Base-by-base conservation (phyloP, 257 asterid genomes). In the Petunia axillaris region DNA sequence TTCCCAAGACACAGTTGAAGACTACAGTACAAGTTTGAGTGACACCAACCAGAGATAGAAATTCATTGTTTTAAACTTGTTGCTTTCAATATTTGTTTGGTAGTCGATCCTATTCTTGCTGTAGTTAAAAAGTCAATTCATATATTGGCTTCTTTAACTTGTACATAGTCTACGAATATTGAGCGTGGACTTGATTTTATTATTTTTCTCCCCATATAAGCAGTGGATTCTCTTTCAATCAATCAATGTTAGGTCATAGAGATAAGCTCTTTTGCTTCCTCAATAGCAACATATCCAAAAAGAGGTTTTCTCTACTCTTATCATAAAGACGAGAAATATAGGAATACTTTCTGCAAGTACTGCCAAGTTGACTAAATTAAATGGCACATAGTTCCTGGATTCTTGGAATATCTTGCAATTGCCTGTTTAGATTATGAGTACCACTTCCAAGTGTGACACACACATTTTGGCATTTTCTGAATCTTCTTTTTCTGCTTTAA, bases 1-100 rank as follows among this genome's bases (percentile, higher is more conserved):
- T 89, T 75, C 89, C 90, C 10, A 88, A 85, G 70, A 59, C 92
- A 80, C 87, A 85, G 73, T 64, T 79, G 54, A 81, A 73, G 78
- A 83, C 84, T 52, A 66, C 16, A 81, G 71, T 66, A 36, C 88
- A 76, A 83, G 87, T 82, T 40, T 86, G 82, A 81, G 40, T 6
- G 25, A 40, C 36, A 14, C 80, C 46, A 50, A 50, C 44, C 44
- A 41, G 13, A 6, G 53, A 6, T 16, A 25, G 43, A 71, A 68
- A 48, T 71, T 71, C 77, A 73, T 73, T 71, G 1, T 71, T 0
- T 25, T 25, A 25, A 25, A 48, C 1, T 13, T 50, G 50, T 16
- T 71, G 77, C 46, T 48, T 71, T 36, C 3, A 84, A 79, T 81
- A 35, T 35, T 85, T 53, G 44, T 64, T 77, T 53, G 66, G 35